These are phyloP conservation scores for Ganoderma meredithae DNA, from an alignment of 1,284 basidiomycete species.

Conservation along the genomic window DNA sequence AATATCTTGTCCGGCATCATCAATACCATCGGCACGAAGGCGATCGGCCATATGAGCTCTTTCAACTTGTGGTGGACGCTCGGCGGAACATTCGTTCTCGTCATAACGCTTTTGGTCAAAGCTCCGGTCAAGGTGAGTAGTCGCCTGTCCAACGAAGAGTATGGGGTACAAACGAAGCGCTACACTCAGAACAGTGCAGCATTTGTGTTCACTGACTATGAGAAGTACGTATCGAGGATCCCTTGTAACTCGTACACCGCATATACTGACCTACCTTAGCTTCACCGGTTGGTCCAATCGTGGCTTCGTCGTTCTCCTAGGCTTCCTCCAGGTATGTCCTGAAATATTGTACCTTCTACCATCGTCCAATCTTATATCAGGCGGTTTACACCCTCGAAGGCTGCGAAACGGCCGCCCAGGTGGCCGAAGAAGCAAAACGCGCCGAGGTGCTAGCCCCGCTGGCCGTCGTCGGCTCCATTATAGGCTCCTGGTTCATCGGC, in stretches of 20 bases:
- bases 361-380: conserved; percentile 41
- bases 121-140: conserved; percentile 56
- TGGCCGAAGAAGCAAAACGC: conserved; percentile 65
- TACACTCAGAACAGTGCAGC: conserved; percentile 53
- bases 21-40: conserved; percentile 61
- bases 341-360: neutral
- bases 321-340: conserved; percentile 48
- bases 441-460: conserved; percentile 64
- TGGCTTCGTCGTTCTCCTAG: conserved; percentile 65
- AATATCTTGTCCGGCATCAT: conserved; percentile 62
- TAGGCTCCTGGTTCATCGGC: conserved; percentile 68
- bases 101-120: conserved; percentile 62
- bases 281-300: conserved; percentile 63
- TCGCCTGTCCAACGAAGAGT: neutral
- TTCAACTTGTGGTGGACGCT: conserved; percentile 71
- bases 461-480: conserved; percentile 61
- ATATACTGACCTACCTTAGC: conserved; percentile 40
- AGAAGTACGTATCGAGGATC: conserved; percentile 49
- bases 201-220: conserved; percentile 66
- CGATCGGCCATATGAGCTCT: conserved; percentile 61
- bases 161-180: neutral
- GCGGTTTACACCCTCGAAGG: conserved; percentile 71
- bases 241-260: neutral
- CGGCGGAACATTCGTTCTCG: conserved; percentile 64
- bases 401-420: conserved; percentile 69